Percentiles rank a stretch among this genome's conserved stretches.
Evolutionary conservation across 1,284 basidiomycete genomes (phyloP).

Genomic region (Fomitopsis palustris): DNA sequence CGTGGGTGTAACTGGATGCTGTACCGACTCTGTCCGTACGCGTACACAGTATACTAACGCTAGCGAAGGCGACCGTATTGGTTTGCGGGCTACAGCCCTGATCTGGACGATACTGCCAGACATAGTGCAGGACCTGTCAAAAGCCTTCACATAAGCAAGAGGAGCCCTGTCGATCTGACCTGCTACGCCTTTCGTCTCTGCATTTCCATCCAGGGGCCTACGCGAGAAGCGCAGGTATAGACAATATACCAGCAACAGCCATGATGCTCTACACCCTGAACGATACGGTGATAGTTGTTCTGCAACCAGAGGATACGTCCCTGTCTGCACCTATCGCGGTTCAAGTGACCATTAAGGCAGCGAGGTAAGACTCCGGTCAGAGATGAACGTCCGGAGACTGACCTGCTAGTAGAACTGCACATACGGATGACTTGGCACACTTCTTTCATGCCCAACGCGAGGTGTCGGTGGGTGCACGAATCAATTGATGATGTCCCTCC

Average conservation of each 20-base stretch:
- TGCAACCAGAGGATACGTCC: conserved; percentile 9
- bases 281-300: conserved; percentile 19
- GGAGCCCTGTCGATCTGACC: too few species aligned
- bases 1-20: too few species aligned
- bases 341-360: conserved; percentile 20
- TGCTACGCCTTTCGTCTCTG: too few species aligned
- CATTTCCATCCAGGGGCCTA: too few species aligned
- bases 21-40: too few species aligned
- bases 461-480: conserved; percentile 16
- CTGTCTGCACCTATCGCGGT: conserved; percentile 6
- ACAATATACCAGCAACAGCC: too few species aligned
- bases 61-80: too few species aligned
- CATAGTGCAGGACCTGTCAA: neutral
- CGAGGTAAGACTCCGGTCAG: conserved; percentile 9
- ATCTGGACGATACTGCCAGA: neutral
- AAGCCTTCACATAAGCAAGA: neutral
- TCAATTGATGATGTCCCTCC: neutral
- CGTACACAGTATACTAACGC: too few species aligned
- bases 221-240: too few species aligned
- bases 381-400: neutral
- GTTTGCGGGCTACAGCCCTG: neutral
- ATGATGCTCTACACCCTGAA: conserved; percentile 10
- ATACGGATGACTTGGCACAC: conserved; percentile 15
- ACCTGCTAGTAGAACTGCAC: conserved; percentile 8
- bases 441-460: conserved; percentile 21